A percentile compares a stretch with the other conserved stretches of the same genome.
Evolutionary conservation across 176 grass and related monocot genomes (phyloP).

Genomic region (bread wheat (Triticum aestivum)): IWGSC_CS_RefSeq_v2.1 NC_057810.1:69694555-69695054

Average conservation of each 20-base stretch:
- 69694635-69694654: too few species aligned
- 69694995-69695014: not conserved
- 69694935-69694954: slow-evolving; percentile 57
- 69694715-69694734: slow-evolving; percentile 62
- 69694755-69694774: slow-evolving; percentile 61
- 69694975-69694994: not conserved
- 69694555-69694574: slow-evolving; percentile 44
- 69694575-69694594: slow-evolving; percentile 38
- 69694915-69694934: slow-evolving; percentile 42
- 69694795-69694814: slow-evolving; percentile 41
- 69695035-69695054: not conserved
- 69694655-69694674: too few species aligned
- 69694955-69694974: slow-evolving; percentile 51
- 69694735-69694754: slow-evolving; percentile 55
- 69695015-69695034: not conserved
- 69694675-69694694: slow-evolving; percentile 26
- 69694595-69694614: slow-evolving; percentile 26
- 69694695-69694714: slow-evolving; percentile 63
- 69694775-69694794: slow-evolving; percentile 51
- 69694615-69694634: too few species aligned
- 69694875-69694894: slow-evolving; percentile 33
- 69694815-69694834: slow-evolving; percentile 54
- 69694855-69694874: slow-evolving; percentile 37
- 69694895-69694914: slow-evolving; percentile 42
- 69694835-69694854: slow-evolving; percentile 27